A percentile compares a stretch with the other conserved stretches of the same genome.
These are phyloP conservation scores for Trametes polyzona DNA, from an alignment of 1,284 basidiomycete species.

Conservation along the genomic window DNA sequence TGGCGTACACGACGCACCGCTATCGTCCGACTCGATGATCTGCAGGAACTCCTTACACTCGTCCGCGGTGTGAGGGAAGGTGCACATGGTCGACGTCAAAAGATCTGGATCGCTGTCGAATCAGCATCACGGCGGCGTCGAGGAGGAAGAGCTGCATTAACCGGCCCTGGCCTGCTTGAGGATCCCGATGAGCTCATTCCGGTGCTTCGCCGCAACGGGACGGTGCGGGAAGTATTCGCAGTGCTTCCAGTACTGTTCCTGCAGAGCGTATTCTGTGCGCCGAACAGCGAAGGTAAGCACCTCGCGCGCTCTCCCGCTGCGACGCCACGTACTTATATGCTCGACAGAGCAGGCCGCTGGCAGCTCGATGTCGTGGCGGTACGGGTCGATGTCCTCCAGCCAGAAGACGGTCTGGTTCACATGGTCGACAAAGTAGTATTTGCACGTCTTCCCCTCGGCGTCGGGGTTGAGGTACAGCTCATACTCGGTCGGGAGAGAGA, in stretches of 20 bases:
- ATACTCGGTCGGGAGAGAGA: constrained; percentile 19
- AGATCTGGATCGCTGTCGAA: constrained; percentile 23
- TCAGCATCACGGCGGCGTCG: background rate
- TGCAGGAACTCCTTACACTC: constrained; percentile 32
- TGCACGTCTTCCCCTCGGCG: constrained; percentile 19
- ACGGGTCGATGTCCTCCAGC: constrained; percentile 27
- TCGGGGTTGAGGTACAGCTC: constrained; percentile 31
- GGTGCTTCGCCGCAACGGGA: constrained; percentile 6
- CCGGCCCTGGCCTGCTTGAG: constrained; percentile 30
- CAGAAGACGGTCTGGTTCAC: constrained; percentile 30
- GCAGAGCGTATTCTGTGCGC: constrained; percentile 28
- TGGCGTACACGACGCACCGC: constrained; percentile 14
- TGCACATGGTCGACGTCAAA: constrained; percentile 32
- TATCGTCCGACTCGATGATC: constrained; percentile 21
- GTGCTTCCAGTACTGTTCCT: constrained; percentile 37
- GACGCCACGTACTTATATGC: constrained; percentile 29
- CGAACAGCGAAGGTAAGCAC: background rate
- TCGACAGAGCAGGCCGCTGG: constrained; percentile 23
- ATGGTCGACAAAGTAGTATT: constrained; percentile 36
- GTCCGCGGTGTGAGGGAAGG: constrained; percentile 29
- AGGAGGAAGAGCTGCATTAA: constrained; percentile 9
- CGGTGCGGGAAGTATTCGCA: constrained; percentile 36
- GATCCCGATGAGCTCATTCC: constrained; percentile 24
- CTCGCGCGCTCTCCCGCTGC: too few relatives aligned
- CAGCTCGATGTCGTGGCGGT: constrained; percentile 21